Evolutionary conservation across 1,139 yeast species (phyloP).

Genomic region (Yamadazyma spencermartinsiae): DNA sequence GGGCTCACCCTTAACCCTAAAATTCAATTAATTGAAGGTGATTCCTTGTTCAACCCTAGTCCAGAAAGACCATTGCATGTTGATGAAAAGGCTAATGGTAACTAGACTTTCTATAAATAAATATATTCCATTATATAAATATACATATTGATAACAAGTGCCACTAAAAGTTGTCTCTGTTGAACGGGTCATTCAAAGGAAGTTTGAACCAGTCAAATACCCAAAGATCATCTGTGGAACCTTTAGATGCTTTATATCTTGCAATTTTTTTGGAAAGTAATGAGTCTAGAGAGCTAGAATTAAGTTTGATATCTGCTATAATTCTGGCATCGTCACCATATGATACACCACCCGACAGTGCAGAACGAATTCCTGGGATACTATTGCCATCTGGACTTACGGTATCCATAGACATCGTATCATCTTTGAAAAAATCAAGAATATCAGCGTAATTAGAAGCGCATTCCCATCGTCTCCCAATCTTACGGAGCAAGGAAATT

Average conservation of each 20-base stretch:
- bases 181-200: conserved; percentile 13
- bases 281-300: conserved; percentile 18
- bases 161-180: neutral
- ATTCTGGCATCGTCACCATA: conserved; percentile 17
- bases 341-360: neutral
- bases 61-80: conserved; percentile 35
- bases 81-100: conserved; percentile 3
- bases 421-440: conserved; percentile 18
- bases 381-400: conserved; percentile 9
- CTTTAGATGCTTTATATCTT: conserved; percentile 14
- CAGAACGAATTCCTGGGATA: neutral
- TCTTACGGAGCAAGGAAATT: conserved; percentile 12
- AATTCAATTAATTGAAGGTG: conserved; percentile 41
- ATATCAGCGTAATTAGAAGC: conserved; percentile 20
- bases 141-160: neutral
- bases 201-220: conserved; percentile 20
- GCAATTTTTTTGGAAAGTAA: conserved; percentile 17
- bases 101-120: neutral
- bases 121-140: neutral
- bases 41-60: conserved; percentile 33
- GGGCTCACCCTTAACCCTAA: conserved; percentile 46
- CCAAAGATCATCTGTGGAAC: conserved; percentile 14
- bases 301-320: conserved; percentile 17
- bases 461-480: conserved; percentile 18
- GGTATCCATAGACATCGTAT: conserved; percentile 13